A percentile compares a stretch with the other conserved stretches of the same genome.
phyloP scores from a whole-genome alignment of 331 rosid genomes.

The Malus hybrid region DNA sequence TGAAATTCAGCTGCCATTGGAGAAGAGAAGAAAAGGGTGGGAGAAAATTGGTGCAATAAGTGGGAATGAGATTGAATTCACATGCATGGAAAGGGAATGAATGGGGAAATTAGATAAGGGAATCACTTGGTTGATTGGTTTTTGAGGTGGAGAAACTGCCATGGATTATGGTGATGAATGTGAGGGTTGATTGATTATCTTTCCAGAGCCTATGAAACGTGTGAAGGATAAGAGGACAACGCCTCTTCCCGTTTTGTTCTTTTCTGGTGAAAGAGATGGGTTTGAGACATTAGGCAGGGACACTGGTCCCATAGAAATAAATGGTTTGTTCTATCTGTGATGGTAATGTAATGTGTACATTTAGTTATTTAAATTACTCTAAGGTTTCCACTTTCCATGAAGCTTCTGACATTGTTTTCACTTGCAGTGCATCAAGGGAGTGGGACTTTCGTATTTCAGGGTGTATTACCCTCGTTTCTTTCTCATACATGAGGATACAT shows the following conservation, averaged over 20 bases:
- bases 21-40: neutral
- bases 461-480: too few relatives aligned
- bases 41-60: neutral
- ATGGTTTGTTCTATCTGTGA: neutral
- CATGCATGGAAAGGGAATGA: neutral
- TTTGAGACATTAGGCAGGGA: neutral
- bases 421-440: neutral
- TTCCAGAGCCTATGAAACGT: slow-evolving; percentile 35
- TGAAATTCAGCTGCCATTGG: slow-evolving; percentile 50
- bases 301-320: slow-evolving; percentile 13
- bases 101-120: slow-evolving; percentile 27
- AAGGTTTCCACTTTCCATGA: neutral
- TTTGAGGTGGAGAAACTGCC: slow-evolving; percentile 27
- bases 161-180: slow-evolving; percentile 1
- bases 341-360: too few relatives aligned
- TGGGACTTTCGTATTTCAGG: too few relatives aligned
- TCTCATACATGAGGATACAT: too few relatives aligned
- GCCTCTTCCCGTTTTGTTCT: neutral
- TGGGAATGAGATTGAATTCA: neutral
- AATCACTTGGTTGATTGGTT: slow-evolving; percentile 12
- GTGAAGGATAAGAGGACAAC: slow-evolving; percentile 51
- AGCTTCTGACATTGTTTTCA: neutral
- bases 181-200: neutral
- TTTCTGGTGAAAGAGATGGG: slow-evolving; percentile 14
- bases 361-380: neutral